Conservation (phyloP, 2,329 filamentous ascomycete genomes). For the Bretziella fagacearum region DNA sequence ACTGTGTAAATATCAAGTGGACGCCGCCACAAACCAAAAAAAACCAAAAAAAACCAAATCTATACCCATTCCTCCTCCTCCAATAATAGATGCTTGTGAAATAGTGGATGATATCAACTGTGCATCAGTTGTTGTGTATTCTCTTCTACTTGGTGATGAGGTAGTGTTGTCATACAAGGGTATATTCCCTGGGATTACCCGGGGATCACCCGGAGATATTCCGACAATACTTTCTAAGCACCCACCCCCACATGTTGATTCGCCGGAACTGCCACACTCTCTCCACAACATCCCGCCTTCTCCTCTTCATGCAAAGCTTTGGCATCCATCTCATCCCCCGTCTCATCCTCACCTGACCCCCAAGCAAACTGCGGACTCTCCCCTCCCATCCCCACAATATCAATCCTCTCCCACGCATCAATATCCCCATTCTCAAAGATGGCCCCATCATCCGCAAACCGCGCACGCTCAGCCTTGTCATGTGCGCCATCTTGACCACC, state of each 20-base stretch:
- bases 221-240: background rate
- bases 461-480: constrained; percentile 14
- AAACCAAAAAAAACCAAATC: too few relatives aligned
- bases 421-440: constrained; percentile 30
- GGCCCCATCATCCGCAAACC: constrained; percentile 26
- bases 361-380: constrained; percentile 14
- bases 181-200: background rate
- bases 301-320: constrained; percentile 14
- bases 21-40: constrained; percentile 1
- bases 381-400: constrained; percentile 8
- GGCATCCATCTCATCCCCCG: constrained; percentile 13
- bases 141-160: too few relatives aligned
- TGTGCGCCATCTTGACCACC: constrained; percentile 19
- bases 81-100: too few relatives aligned
- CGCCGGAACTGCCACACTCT: constrained; percentile 4
- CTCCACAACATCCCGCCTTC: constrained; percentile 5
- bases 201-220: background rate
- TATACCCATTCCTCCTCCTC: too few relatives aligned
- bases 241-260: background rate
- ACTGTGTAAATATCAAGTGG: background rate
- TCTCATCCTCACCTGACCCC: background rate
- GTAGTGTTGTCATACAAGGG: too few relatives aligned
- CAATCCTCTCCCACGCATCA: constrained; percentile 8
- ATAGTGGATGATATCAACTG: too few relatives aligned
- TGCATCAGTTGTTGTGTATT: too few relatives aligned